Conservation (phyloP, 768 basidiomycete genomes). For the Fomitopsis pulvina region DNA sequence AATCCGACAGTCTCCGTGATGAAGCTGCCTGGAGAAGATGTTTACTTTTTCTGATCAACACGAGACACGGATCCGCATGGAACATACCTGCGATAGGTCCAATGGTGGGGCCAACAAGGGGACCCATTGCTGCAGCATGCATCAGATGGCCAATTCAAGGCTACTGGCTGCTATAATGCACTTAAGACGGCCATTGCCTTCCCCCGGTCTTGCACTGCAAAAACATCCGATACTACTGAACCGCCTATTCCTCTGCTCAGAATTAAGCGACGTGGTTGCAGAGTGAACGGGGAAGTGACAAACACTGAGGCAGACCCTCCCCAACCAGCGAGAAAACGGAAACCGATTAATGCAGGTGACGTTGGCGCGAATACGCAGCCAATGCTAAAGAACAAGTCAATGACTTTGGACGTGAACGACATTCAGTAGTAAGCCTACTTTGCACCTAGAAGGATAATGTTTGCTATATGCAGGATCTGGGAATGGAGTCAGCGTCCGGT, state of each 20-base stretch:
- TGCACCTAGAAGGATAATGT: conserved; percentile 44
- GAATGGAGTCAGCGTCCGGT: too few species aligned
- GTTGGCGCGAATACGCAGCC: conserved; percentile 66
- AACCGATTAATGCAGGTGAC: conserved; percentile 46
- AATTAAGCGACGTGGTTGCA: not conserved
- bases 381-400: conserved; percentile 38
- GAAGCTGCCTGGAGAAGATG: conserved; percentile 61
- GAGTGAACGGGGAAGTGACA: conserved; percentile 17
- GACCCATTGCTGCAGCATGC: not conserved
- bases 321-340: conserved; percentile 46
- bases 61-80: not conserved
- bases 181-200: conserved; percentile 70
- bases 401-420: not conserved
- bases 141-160: not conserved
- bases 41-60: not conserved
- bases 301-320: conserved; percentile 27
- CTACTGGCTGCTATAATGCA: too few species aligned
- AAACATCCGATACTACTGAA: conserved; percentile 37
- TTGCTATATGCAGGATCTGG: conserved; percentile 62
- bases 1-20: conserved; percentile 52
- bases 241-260: not conserved
- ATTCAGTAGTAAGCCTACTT: not conserved
- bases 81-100: conserved; percentile 41
- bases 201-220: conserved; percentile 51
- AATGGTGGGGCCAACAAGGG: conserved; percentile 48